These are phyloP conservation scores for Calophaca sinica DNA, from an alignment of 306 rosid species.

Conservation along the genomic window DNA sequence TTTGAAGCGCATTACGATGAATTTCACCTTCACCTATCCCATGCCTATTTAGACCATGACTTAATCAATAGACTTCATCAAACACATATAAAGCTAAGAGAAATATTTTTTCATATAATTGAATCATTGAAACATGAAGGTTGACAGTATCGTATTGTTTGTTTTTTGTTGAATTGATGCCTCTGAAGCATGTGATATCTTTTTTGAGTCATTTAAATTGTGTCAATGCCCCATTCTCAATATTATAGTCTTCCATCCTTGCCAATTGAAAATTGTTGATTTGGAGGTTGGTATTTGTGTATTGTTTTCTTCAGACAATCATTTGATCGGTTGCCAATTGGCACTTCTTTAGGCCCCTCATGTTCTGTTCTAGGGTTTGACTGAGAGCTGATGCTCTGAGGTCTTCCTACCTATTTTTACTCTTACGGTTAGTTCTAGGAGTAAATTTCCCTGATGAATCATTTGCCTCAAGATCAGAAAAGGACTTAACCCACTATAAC, in stretches of 20 bases:
- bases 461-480: background rate
- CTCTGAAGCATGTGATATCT: background rate
- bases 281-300: background rate
- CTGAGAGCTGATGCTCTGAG: slow-evolving; percentile 10
- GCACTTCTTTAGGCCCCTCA: background rate
- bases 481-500: slow-evolving; percentile 1
- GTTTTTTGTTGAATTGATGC: background rate
- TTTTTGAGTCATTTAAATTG: background rate
- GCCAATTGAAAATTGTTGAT: background rate
- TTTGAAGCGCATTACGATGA: background rate
- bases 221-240: background rate
- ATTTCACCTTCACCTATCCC: background rate
- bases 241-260: background rate
- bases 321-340: background rate
- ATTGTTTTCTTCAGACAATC: background rate
- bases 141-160: background rate
- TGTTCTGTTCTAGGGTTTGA: background rate
- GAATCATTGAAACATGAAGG: background rate
- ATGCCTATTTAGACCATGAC: background rate
- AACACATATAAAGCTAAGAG: background rate
- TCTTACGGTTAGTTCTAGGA: background rate
- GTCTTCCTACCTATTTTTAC: background rate
- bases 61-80: background rate
- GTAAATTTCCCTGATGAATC: slow-evolving; percentile 11
- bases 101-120: too few relatives aligned